These are phyloP conservation scores for Selaginella tamariscina DNA, from an alignment of 75 land plant species.

Conservation along the genomic window DNA sequence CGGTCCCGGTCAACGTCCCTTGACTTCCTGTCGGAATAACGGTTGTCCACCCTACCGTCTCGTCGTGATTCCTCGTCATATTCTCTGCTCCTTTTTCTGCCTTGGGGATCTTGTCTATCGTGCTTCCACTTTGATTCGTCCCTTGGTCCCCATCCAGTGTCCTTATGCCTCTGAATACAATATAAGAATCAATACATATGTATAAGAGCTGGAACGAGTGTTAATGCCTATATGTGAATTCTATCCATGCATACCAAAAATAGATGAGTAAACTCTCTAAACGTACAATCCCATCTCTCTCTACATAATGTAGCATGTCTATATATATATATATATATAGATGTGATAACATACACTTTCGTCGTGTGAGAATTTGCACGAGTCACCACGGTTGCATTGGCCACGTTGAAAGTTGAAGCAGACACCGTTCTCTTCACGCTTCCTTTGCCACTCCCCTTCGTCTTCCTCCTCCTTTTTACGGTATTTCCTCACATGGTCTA, in stretches of 20 bases:
- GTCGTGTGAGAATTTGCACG: constrained; percentile 92
- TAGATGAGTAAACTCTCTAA: constrained; percentile 7
- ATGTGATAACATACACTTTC: constrained; percentile 41
- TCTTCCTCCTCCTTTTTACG: constrained; percentile 86
- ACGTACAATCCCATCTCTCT: constrained; percentile 10
- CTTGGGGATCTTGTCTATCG: constrained; percentile 30
- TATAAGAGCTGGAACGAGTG: background rate
- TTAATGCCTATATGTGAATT: constrained; percentile 13
- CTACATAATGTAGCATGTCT: constrained; percentile 10
- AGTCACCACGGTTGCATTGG: constrained; percentile 74
- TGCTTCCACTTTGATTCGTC: constrained; percentile 47
- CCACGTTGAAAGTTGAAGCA: constrained; percentile 84
- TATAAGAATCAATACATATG: background rate
- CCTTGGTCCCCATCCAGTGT: constrained; percentile 73
- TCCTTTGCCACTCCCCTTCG: constrained; percentile 56
- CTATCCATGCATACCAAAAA: background rate
- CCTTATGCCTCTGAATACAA: constrained; percentile 51
- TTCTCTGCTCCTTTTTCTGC: no score
- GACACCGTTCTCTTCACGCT: constrained; percentile 83
- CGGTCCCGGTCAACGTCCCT: no score
- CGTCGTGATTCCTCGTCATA: no score
- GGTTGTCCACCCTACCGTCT: no score
- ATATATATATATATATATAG: background rate
- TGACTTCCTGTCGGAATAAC: no score
- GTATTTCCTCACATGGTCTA: constrained; percentile 85